Base-by-base conservation (phyloP, 2,329 filamentous ascomycete genomes). In the Domatiomyces catenatus region DNA sequence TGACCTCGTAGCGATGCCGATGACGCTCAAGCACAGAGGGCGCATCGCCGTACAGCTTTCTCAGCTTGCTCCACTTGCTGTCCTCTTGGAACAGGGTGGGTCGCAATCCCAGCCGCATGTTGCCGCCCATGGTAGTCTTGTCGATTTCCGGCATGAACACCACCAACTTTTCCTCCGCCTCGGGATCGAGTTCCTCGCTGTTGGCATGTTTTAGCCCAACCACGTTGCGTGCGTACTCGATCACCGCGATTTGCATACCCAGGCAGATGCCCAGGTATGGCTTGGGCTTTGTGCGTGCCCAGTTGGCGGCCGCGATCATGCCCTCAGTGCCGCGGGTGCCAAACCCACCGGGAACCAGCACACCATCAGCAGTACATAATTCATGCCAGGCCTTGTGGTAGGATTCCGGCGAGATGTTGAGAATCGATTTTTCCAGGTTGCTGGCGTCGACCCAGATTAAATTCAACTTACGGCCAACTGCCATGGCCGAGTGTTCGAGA, bases 81-180 rank as follows among this genome's bases (percentile, higher is more conserved):
- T 77, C 79, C 1, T 75, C 64, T 65, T 92, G 84, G 75, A 93
- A 94, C 56, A 81, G 68, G 0, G 83, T 86, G 12, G 81, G 74
- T 20, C 84, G 81, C 20, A 81, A 75, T 52, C 88, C 87, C 1
- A 94, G 78, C 54, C 87, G 77, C 88, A 94, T 94, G 1, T 86
- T 93, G 18, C 84, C 88, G 49, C 88, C 87, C 66, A 89, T 75
- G 55, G 83, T 81, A n/a, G 73, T 75, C 63, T 81, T 79, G 67
- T 84, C 77, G 58, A 84, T 77, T 65, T 95, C 90, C 1, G 90
- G 90, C 92, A 96, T 98, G 69, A 84, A 90, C 59, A 96, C 77
- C 58, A 98, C 80, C 24, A 86, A 77, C 22, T 77, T 79, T 62
- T 88, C 73, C 46, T 79, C 70, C n/a, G 80, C 76, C 15, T 64